Percentiles rank a stretch among this genome's conserved stretches.
Conservation (phyloP, 177 flowering plant genomes). For the Telopea speciosissima region DNA sequence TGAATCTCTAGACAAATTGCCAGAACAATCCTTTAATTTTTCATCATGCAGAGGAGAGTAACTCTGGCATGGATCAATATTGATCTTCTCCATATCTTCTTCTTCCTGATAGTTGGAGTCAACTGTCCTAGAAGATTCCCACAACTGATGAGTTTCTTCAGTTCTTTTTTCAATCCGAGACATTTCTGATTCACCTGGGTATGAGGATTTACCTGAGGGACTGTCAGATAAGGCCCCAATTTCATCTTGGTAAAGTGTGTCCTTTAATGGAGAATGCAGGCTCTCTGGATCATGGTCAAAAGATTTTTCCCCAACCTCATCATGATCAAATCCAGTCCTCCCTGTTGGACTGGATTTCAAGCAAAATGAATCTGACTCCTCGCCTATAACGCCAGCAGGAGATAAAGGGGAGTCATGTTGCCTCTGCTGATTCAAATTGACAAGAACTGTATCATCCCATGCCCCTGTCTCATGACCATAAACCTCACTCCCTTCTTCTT, state of each 20-base stretch:
- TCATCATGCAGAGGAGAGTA: neutral
- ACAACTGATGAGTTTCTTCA: constrained; percentile 2
- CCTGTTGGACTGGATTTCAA: constrained; percentile 7
- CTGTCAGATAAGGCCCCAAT: neutral
- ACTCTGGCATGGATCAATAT: neutral
- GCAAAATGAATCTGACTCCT: constrained; percentile 2
- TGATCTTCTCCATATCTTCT: neutral
- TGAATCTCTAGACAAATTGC: neutral
- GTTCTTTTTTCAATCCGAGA: constrained; percentile 6
- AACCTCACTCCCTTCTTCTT: constrained; percentile 13
- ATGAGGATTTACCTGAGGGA: neutral
- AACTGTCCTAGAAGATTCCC: neutral
- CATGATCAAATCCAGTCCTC: constrained; percentile 4
- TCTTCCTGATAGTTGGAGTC: constrained; percentile 5
- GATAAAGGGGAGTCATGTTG: constrained; percentile 3
- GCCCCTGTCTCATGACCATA: constrained; percentile 6
- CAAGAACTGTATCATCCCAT: constrained; percentile 1
- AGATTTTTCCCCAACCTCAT: constrained; percentile 5
- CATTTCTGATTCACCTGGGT: constrained; percentile 6
- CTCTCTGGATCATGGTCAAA: constrained; percentile 3
- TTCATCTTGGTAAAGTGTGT: constrained; percentile 4
- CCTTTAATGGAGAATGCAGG: constrained; percentile 1
- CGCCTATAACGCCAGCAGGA: constrained; percentile 4
- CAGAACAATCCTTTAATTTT: constrained; percentile 3
- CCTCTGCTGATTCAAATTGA: constrained; percentile 12